phyloP scores from a whole-genome alignment of 73 alveolate species.

The Paramecium pentaurelia region DNA sequence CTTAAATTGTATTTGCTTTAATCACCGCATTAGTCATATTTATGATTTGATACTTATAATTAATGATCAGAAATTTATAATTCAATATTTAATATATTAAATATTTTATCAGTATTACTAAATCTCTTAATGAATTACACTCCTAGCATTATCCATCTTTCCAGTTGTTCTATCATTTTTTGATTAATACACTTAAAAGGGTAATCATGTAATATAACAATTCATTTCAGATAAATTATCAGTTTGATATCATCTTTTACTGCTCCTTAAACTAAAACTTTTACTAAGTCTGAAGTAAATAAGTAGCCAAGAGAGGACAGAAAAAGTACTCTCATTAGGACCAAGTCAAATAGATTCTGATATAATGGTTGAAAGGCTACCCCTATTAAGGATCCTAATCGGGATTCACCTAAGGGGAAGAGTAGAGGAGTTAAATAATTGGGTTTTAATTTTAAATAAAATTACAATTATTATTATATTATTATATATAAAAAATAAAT shows the following conservation, averaged over 20 bases:
- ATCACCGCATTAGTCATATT: not conserved
- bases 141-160: not conserved
- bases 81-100: not conserved
- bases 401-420: no score
- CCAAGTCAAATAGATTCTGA: no score
- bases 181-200: not conserved
- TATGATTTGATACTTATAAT: not conserved
- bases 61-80: not conserved
- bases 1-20: not conserved
- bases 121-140: not conserved
- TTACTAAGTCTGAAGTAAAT: no score
- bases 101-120: not conserved
- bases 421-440: no score
- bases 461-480: no score
- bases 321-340: no score
- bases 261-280: no score
- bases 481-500: no score
- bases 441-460: no score
- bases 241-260: not conserved
- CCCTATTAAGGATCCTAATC: no score
- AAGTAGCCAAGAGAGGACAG: no score
- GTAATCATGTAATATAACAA: not conserved
- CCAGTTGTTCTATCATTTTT: not conserved
- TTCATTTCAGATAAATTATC: not conserved
- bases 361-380: no score